Base-by-base conservation (phyloP, 306 rosid genomes). In the cucumber (Cucumis sativus) region DNA sequence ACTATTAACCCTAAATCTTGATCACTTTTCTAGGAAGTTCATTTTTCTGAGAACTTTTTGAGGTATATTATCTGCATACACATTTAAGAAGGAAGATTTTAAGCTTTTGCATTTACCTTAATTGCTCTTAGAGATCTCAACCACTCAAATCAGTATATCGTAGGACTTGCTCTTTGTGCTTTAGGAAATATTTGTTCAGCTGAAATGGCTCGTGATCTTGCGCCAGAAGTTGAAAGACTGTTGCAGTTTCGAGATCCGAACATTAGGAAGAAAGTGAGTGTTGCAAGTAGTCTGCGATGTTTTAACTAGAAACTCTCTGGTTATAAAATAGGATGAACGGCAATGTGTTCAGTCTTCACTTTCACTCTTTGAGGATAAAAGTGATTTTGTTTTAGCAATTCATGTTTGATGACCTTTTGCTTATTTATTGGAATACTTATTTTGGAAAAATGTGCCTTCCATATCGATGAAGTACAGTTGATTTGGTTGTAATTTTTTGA, bases 121-220 rank as follows among this genome's bases (percentile, higher is more conserved):
- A 95, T 91, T 75, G 52, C 84, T 76, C 67, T 18, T 86, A 95
- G 99, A 91, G 99, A 95, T 89, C 97, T 95, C 73, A 92, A 95
- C 86, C 99, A 95, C 84, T 61, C 90, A 77, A 95, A 91, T 79
- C 99, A 92, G 91, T 95, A 95, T 82, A 92, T 95, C 80, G 99
- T 95, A 76, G 99, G 99, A 84, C 99, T 95, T 79, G 99, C 99
- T 28, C 97, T 95, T 74, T 95, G 99, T 88, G 99, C 99, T 81
- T 82, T 95, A 77, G 99, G 99, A 79, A 95, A 95, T 86, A 95
- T 95, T 83, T 95, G 98, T 81, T 95, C 99, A 33, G 99, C 99
- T 6, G 99, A 95, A 84, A 95, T 94, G 97, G 97, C 98, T 80
- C 97, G 97, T 89, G 98, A 91, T 89, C 98, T 94, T 84, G 98